Base-by-base conservation (phyloP, 768 basidiomycete genomes). In the Leccinum subgranulosum region DNA sequence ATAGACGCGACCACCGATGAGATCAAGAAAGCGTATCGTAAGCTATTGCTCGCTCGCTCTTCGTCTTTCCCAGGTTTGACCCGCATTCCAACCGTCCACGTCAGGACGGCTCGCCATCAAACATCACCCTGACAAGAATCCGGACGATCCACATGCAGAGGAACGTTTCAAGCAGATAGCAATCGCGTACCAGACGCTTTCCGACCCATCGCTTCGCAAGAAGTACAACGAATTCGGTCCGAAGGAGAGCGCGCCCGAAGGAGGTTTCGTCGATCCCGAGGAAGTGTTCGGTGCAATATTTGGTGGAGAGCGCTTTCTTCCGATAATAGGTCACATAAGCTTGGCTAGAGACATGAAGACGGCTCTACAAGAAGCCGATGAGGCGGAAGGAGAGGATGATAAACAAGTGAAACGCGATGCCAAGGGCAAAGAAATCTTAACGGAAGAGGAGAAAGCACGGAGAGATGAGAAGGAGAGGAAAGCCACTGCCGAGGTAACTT, bases 181-280 rank as follows among this genome's bases (percentile, higher is more conserved):
- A 0, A 90, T 94, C 51, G 93, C 93, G 3, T 92, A 89, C 68
- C 90, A 92, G 68, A 92, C 90, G 0, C 82, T 94, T 6, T 92
- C 90, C 1, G 92, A 94, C 61, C 82, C 85, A 3, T 74, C 63
- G 1, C 80, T 93, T 9, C 84, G 93, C 14, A 81, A 82, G 62
- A 92, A 93, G 68, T 96, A 95, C 75, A 94, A 96, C 73, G 90
- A 92, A 68, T 95, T 94, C 68, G 94, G 92, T 2, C 78, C 88
- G 1, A 90, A 88, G 73, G 91, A 88, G 75, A 89, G 84, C 53
- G 85, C 83, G 4, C 80, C 88, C 0, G 92, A 93, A 56, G 92
- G 91, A 29, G 92, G 91, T 3, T 92, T 84, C 64, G 87, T 94
- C 51, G 93, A 96, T 71, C 93, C 93, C 0, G 89, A 92, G 62